Base-by-base conservation (phyloP, 192 early-diverging fungal genomes). In the Podila clonocystis region DNA sequence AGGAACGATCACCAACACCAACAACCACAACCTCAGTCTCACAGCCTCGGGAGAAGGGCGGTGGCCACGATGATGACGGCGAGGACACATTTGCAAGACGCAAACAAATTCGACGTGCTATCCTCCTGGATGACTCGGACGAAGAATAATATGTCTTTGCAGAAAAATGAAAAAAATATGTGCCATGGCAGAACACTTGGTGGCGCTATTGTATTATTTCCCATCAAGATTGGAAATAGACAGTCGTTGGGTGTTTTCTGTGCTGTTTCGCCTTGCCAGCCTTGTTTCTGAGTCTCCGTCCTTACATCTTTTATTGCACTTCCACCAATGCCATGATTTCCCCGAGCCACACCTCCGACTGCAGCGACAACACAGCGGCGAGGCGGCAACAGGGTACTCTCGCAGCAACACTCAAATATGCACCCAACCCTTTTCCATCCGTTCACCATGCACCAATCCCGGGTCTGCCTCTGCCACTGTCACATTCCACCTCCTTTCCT, bases 41-140 rank as follows among this genome's bases (percentile, higher is more conserved):
- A 29, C 22, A 0, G 28, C 31, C 24, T 24, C 34, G 11, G 22
- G 58, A 6, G 17, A 28, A n/a, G n/a, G n/a, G n/a, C n/a, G n/a
- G n/a, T n/a, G n/a, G n/a, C 1, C 30, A 41, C 30, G 65, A 30
- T 4, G 28, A 62, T 48, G 75, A 71, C 8, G 75, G 68, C 12
- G 74, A 70, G 15, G 63, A 78, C 9, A 64, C 6, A 0, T 6
- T 66, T 50, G 61, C 65, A 34, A 36, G 28, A 17, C 68, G 65
- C 28, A 59, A 50, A 17, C 64, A 65, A 28, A 50, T 28, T 3
- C 55, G 64, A 58, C 58, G 70, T 5, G 60, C 70, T 5, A 72
- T 78, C 22, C 26, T 78, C 8, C 36, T 78, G 17, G 69, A 72
- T 60, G 65, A 67, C 13, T 71, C 68, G 31, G 75, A 78, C 34